A percentile compares a stretch with the other conserved stretches of the same genome.
phyloP scores from a whole-genome alignment of 257 asterid genomes.

The Solanum virginianum region DNA sequence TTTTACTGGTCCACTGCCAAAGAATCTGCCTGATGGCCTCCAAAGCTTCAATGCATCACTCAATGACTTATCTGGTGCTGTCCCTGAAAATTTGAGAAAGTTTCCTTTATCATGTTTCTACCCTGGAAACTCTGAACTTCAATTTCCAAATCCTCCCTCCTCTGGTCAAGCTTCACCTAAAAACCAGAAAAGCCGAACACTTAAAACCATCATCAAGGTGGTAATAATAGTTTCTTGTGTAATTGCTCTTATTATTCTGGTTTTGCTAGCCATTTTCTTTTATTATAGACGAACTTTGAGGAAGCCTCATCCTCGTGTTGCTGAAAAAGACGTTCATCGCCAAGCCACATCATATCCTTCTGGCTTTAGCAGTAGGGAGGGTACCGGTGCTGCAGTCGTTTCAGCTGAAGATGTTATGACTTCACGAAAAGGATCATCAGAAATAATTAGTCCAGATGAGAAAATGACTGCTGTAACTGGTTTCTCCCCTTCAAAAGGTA shows the following conservation, averaged over 20 bases:
- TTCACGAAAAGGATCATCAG: conserved; percentile 57
- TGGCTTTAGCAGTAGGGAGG: conserved; percentile 29
- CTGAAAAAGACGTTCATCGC: conserved; percentile 31
- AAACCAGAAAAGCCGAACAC: conserved; percentile 13
- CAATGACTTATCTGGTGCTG: conserved; percentile 80
- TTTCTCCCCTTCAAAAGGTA: conserved; percentile 76
- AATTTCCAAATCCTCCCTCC: conserved; percentile 72
- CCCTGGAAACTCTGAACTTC: conserved; percentile 72
- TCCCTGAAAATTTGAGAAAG: conserved; percentile 77
- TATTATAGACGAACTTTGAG: conserved; percentile 31
- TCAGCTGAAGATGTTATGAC: conserved; percentile 70
- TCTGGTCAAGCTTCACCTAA: conserved; percentile 25
- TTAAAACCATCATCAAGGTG: conserved; percentile 40
- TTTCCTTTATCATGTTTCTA: conserved; percentile 76
- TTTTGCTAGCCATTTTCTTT: conserved; percentile 44
- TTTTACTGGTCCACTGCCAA: conserved; percentile 69
- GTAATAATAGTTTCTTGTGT: conserved; percentile 55
- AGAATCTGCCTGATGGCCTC: conserved; percentile 45
- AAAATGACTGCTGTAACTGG: conserved; percentile 60
- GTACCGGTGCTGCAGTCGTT: conserved; percentile 39
- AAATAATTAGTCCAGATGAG: conserved; percentile 67
- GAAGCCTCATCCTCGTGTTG: conserved; percentile 27
- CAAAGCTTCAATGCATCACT: conserved; percentile 72
- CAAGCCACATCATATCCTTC: conserved; percentile 52
- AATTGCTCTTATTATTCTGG: conserved; percentile 32